Conservation (phyloP, 352 stramenopile genomes). For the Phytophthora syringae region DNA sequence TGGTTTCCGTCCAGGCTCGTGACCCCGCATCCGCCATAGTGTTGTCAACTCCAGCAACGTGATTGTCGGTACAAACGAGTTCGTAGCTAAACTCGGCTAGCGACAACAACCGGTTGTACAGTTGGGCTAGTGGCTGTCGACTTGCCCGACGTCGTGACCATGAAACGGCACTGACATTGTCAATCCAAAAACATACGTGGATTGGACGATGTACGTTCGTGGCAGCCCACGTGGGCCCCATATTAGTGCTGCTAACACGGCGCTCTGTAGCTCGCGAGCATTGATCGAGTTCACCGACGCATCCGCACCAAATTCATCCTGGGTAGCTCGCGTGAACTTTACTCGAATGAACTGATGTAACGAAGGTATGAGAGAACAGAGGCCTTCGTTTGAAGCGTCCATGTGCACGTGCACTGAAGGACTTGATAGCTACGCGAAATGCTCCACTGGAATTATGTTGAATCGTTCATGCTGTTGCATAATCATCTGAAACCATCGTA, state of each 20-base stretch:
- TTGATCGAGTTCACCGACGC: neutral
- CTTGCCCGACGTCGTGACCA: neutral
- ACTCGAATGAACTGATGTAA: conserved; percentile 4
- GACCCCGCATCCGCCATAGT: conserved; percentile 17
- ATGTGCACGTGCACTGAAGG: conserved; percentile 10
- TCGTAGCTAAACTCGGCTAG: neutral
- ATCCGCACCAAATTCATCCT: neutral
- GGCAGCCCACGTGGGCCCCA: neutral
- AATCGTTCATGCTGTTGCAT: neutral
- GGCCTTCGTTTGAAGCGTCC: conserved; percentile 3
- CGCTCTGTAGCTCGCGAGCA: neutral
- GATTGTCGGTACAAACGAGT: neutral
- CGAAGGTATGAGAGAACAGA: neutral
- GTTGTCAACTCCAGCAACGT: conserved; percentile 18
- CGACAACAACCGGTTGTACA: conserved; percentile 7
- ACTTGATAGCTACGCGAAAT: neutral
- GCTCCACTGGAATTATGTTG: neutral
- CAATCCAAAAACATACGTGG: conserved; percentile 2
- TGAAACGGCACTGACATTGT: neutral
- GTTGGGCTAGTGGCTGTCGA: conserved; percentile 1
- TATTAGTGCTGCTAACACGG: no score
- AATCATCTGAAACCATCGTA: neutral
- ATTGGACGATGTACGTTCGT: neutral
- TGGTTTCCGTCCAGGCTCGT: conserved; percentile 8
- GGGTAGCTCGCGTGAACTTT: neutral